A percentile compares a stretch with the other conserved stretches of the same genome.
phyloP scores from a whole-genome alignment of 257 asterid species.

The Primulina tabacum region DNA sequence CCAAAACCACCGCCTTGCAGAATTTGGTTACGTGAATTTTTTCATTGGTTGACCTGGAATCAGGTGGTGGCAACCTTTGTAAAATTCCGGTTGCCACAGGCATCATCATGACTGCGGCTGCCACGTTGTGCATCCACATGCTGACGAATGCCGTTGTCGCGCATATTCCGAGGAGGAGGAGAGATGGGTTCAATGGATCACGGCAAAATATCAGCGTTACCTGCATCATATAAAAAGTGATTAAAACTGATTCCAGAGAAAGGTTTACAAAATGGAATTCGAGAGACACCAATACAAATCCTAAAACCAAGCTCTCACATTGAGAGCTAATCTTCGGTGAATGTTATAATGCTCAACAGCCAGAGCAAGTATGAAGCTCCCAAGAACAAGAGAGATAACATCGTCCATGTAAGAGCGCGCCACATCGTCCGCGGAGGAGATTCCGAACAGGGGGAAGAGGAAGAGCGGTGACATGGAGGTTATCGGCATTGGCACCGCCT shows the following conservation, averaged over 20 bases:
- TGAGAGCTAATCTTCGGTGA: constrained; percentile 84
- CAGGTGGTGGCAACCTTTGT: constrained; percentile 51
- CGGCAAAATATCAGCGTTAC: constrained; percentile 75
- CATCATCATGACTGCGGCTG: constrained; percentile 92
- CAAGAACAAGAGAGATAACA: constrained; percentile 78
- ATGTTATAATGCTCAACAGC: constrained; percentile 96
- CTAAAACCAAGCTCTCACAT: constrained; percentile 38
- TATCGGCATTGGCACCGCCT: constrained; percentile 94
- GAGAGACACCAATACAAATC: not conserved
- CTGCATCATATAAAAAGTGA: constrained; percentile 31
- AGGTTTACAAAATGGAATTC: too few species aligned
- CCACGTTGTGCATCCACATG: constrained; percentile 99
- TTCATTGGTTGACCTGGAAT: constrained; percentile 6
- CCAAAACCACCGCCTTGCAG: constrained; percentile 82
- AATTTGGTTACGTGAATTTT: constrained; percentile 41
- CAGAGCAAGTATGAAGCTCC: constrained; percentile 90
- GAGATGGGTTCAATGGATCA: constrained; percentile 74
- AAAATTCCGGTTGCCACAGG: constrained; percentile 90
- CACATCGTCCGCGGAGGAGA: constrained; percentile 73
- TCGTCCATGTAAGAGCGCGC: constrained; percentile 83
- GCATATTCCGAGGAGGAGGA: constrained; percentile 76
- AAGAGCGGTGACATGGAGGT: constrained; percentile 92
- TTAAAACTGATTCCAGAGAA: too few species aligned
- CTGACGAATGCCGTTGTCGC: constrained; percentile 85
- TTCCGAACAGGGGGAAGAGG: constrained; percentile 86